phyloP scores from a whole-genome alignment of 2,329 filamentous ascomycete genomes.

The Sarocladiaceae sp. region DNA sequence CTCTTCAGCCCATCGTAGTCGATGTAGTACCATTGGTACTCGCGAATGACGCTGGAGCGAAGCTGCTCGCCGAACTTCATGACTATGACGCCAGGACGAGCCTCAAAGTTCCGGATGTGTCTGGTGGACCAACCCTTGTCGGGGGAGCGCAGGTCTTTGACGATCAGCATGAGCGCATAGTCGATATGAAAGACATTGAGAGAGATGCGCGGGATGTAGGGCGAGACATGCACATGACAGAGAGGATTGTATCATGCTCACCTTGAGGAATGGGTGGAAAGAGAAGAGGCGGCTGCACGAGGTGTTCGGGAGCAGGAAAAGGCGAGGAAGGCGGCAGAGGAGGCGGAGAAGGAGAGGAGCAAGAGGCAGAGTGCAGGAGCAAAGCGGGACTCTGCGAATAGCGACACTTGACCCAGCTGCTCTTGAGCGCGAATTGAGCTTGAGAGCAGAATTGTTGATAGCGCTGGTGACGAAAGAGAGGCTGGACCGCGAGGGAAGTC shows the following conservation, averaged over 20 bases:
- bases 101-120: slow-evolving; percentile 25
- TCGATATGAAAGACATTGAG: slow-evolving; percentile 6
- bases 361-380: neutral
- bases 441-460: neutral
- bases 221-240: neutral
- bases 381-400: neutral
- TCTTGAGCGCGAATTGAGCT: neutral
- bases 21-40: slow-evolving; percentile 98
- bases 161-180: slow-evolving; percentile 42
- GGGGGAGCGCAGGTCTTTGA: slow-evolving; percentile 41
- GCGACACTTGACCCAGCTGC: neutral
- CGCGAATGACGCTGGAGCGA: slow-evolving; percentile 88
- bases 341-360: neutral
- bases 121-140: slow-evolving; percentile 34
- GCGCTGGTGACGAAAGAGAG: slow-evolving; percentile 7
- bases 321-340: too few relatives aligned
- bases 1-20: slow-evolving; percentile 91
- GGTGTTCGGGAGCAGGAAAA: too few relatives aligned
- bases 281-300: too few relatives aligned
- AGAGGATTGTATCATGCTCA: neutral
- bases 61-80: slow-evolving; percentile 96
- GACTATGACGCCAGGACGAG: slow-evolving; percentile 47
- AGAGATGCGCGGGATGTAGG: slow-evolving; percentile 2
- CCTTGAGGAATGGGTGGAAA: neutral
- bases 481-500: slow-evolving; percentile 6